Evolutionary conservation across 1,284 basidiomycete genomes (phyloP).

Genomic region (Heliocybe sulcata): DNA sequence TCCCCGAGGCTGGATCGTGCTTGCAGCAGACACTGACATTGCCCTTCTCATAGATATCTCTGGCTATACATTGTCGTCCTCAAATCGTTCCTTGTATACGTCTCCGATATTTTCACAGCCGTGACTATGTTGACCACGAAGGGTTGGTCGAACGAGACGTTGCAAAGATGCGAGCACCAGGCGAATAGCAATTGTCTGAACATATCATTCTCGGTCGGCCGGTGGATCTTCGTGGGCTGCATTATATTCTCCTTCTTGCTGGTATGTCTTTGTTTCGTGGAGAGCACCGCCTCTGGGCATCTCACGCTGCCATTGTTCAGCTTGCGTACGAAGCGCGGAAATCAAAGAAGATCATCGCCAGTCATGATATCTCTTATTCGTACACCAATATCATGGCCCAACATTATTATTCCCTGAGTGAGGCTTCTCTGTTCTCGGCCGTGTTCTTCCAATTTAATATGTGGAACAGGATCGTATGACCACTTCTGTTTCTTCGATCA

Average conservation of each 20-base stretch:
- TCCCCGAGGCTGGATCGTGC: too few relatives aligned
- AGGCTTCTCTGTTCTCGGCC: slow-evolving; percentile 30
- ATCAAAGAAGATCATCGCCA: slow-evolving; percentile 87
- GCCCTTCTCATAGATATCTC: slow-evolving; percentile 58
- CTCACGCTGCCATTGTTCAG: slow-evolving; percentile 24
- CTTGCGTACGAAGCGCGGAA: slow-evolving; percentile 91
- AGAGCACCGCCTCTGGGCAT: background rate
- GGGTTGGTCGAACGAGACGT: slow-evolving; percentile 88
- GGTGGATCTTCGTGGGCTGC: slow-evolving; percentile 97
- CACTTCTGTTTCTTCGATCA: slow-evolving; percentile 98
- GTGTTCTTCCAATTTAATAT: slow-evolving; percentile 7
- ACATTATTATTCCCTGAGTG: slow-evolving; percentile 88
- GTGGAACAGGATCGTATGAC: slow-evolving; percentile 77
- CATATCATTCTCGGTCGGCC: slow-evolving; percentile 85
- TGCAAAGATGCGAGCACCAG: slow-evolving; percentile 56
- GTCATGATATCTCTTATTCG: slow-evolving; percentile 93
- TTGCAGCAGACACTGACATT: background rate
- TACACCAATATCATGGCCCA: slow-evolving; percentile 98
- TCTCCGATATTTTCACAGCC: slow-evolving; percentile 97
- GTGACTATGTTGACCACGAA: slow-evolving; percentile 93
- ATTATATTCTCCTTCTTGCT: slow-evolving; percentile 97
- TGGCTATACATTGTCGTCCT: slow-evolving; percentile 89
- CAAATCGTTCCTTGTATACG: slow-evolving; percentile 93
- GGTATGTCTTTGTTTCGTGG: slow-evolving; percentile 35
- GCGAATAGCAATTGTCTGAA: slow-evolving; percentile 65